Percentiles rank a stretch among this genome's conserved stretches.
phyloP scores from a whole-genome alignment of 1,139 yeast species.

The Candida tunisiensis region DNA sequence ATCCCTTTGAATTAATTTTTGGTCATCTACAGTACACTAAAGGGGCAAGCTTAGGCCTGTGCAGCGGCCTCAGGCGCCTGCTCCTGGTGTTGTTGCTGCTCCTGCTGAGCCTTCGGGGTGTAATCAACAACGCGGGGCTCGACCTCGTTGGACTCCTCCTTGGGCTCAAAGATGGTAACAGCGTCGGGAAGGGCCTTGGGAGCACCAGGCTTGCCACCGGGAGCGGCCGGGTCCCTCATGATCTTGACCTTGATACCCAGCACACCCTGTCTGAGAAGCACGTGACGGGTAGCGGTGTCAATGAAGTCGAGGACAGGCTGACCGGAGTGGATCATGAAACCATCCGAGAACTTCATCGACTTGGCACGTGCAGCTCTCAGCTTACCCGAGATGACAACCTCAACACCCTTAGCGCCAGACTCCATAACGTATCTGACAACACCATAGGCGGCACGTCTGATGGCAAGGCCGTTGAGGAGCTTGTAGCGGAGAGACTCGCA shows the following conservation, averaged over 20 bases:
- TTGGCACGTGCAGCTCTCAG: constrained; percentile 99
- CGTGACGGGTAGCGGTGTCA: constrained; percentile 99
- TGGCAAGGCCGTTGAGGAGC: constrained; percentile 96
- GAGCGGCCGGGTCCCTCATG: constrained; percentile 96
- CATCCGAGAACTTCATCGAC: constrained; percentile 99
- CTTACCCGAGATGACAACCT: constrained; percentile 98
- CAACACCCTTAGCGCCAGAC: constrained; percentile 99
- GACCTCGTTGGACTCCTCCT: constrained; percentile 82
- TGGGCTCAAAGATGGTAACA: constrained; percentile 89
- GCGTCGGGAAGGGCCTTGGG: constrained; percentile 83
- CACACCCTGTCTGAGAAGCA: constrained; percentile 99
- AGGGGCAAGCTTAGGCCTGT: constrained; percentile 4
- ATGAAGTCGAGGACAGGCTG: constrained; percentile 99
- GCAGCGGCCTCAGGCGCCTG: constrained; percentile 9
- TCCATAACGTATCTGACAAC: constrained; percentile 99
- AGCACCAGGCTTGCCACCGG: constrained; percentile 63
- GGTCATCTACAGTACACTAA: too few relatives aligned
- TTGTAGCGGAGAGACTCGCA: constrained; percentile 98
- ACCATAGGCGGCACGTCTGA: constrained; percentile 99
- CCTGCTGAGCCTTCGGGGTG: constrained; percentile 10
- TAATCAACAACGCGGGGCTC: constrained; percentile 56
- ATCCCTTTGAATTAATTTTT: too few relatives aligned
- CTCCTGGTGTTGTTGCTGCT: constrained; percentile 6
- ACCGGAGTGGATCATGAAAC: constrained; percentile 99
- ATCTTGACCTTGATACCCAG: constrained; percentile 99